phyloP scores from a whole-genome alignment of 371 early-diverging fungal species.

The Rhizopus delemar region DNA sequence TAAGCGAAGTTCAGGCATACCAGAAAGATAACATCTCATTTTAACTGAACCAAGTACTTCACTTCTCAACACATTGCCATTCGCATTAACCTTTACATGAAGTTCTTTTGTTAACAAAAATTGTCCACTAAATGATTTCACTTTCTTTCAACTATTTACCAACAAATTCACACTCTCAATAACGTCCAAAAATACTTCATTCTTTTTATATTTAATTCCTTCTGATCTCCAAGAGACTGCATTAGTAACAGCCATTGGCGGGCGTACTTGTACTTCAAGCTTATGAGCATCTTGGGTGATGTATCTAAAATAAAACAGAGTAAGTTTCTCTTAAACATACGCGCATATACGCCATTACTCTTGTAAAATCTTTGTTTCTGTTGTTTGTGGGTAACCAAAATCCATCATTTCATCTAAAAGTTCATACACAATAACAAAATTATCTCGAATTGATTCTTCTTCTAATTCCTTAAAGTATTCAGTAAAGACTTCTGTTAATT shows the following conservation, averaged over 20 bases:
- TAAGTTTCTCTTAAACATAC: slow-evolving; percentile 10
- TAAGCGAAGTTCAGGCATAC: slow-evolving; percentile 98
- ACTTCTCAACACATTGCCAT: slow-evolving; percentile 93
- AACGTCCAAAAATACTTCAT: slow-evolving; percentile 98
- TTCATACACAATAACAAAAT: slow-evolving; percentile 94
- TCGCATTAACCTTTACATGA: slow-evolving; percentile 69
- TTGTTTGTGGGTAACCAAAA: slow-evolving; percentile 98
- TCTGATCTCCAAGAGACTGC: slow-evolving; percentile 98
- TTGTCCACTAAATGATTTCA: not conserved
- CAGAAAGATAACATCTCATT: slow-evolving; percentile 95
- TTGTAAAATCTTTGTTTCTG: slow-evolving; percentile 95
- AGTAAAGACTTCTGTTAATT: slow-evolving; percentile 88
- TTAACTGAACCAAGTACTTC: slow-evolving; percentile 96
- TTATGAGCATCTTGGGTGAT: slow-evolving; percentile 97
- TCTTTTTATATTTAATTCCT: slow-evolving; percentile 96
- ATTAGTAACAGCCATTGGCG: slow-evolving; percentile 97
- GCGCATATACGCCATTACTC: slow-evolving; percentile 52
- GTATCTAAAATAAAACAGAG: slow-evolving; percentile 55
- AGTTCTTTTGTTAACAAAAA: not conserved
- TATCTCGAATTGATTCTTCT: slow-evolving; percentile 95
- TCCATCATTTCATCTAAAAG: slow-evolving; percentile 99
- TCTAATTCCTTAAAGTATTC: slow-evolving; percentile 98
- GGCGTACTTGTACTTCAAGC: slow-evolving; percentile 85
- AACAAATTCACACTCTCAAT: slow-evolving; percentile 96
- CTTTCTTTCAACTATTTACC: slow-evolving; percentile 47